Evolutionary conservation across 208 protist species (phyloP).

Genomic region (Trypanosoma brucei): DNA sequence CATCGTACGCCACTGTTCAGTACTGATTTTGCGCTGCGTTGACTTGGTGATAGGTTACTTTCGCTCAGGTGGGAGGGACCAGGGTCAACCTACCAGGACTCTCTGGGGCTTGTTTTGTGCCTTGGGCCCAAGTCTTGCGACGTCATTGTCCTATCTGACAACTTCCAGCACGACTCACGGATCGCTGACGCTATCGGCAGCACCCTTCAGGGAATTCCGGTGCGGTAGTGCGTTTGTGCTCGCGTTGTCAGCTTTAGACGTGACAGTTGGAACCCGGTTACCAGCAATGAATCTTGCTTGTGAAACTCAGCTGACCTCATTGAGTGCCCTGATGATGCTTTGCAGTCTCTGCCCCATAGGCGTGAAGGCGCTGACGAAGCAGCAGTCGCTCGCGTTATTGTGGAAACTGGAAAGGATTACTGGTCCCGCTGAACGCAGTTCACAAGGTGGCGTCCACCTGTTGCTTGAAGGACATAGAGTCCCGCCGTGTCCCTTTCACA

Average conservation of each 20-base stretch:
- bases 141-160: conserved; percentile 10
- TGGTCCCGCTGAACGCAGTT: conserved; percentile 2
- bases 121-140: conserved; percentile 11
- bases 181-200: neutral
- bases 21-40: conserved; percentile 59
- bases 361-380: conserved; percentile 14
- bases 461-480: conserved; percentile 3
- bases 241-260: conserved; percentile 1
- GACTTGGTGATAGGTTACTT: conserved; percentile 38
- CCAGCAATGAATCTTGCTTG: conserved; percentile 20
- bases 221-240: conserved; percentile 1
- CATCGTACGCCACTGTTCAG: conserved; percentile 62
- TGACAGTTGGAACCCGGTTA: conserved; percentile 6
- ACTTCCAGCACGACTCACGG: neutral
- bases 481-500: conserved; percentile 20
- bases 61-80: neutral
- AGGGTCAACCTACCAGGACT: neutral
- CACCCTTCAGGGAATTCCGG: conserved; percentile 22
- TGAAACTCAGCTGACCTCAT: conserved; percentile 25
- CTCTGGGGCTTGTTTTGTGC: conserved; percentile 3
- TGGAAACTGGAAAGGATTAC: conserved; percentile 6
- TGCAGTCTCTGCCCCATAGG: neutral
- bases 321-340: conserved; percentile 20
- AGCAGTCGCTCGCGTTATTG: conserved; percentile 7
- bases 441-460: neutral